Conservation (phyloP, 257 asterid genomes). For the Solanum corneliomulleri region DNA sequence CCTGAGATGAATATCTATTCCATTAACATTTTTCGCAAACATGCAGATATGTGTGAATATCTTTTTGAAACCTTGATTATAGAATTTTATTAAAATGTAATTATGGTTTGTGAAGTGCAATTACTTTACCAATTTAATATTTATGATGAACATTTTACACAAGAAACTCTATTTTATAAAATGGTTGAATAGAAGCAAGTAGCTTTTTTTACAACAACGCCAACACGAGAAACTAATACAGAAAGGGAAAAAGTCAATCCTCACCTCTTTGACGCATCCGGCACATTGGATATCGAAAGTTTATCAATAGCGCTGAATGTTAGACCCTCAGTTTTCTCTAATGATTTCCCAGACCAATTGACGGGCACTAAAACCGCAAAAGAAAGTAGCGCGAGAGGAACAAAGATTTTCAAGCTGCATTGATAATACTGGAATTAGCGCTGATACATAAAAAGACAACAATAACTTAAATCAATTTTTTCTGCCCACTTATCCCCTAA, state of each 20-base stretch:
- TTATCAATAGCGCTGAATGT: conserved; percentile 71
- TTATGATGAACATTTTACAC: not conserved
- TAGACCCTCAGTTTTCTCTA: conserved; percentile 38
- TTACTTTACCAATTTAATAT: not conserved
- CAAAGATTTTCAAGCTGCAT: conserved; percentile 76
- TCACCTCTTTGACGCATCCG: conserved; percentile 70
- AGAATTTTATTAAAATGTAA: not conserved
- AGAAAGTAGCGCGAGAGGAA: conserved; percentile 62
- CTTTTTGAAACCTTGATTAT: not conserved
- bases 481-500: not conserved
- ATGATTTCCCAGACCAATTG: conserved; percentile 65
- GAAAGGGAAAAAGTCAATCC: conserved; percentile 2
- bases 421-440: not conserved
- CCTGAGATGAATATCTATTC: not conserved
- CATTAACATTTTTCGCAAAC: not conserved
- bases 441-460: not conserved
- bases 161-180: not conserved
- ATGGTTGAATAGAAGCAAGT: not conserved
- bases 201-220: not conserved
- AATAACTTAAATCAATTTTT: not conserved
- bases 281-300: conserved; percentile 80
- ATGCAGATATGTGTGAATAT: not conserved
- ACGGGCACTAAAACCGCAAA: conserved; percentile 73
- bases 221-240: not conserved
- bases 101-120: not conserved